Percentiles rank a stretch among this genome's conserved stretches.
Conservation (phyloP, 1,284 basidiomycete species). For the Cutaneotrichosporon cyanovorans region DNA sequence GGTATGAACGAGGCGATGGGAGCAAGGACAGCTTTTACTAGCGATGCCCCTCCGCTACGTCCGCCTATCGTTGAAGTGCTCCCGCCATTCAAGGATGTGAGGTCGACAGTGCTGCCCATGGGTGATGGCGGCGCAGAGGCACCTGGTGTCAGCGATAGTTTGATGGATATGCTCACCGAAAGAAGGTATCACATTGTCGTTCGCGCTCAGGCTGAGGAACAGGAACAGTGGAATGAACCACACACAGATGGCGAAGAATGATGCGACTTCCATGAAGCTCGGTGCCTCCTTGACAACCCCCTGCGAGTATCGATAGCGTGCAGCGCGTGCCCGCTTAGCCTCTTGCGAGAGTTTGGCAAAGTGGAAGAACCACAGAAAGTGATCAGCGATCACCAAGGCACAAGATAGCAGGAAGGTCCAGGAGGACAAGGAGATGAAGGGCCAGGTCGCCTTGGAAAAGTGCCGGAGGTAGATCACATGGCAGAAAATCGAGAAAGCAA, state of each 20-base stretch:
- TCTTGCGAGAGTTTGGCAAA: constrained; percentile 63
- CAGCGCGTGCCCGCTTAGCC: constrained; percentile 39
- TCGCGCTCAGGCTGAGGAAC: constrained; percentile 86
- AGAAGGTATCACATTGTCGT: constrained; percentile 80
- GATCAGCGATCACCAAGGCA: constrained; percentile 70
- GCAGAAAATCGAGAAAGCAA: constrained; percentile 68
- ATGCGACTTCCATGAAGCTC: constrained; percentile 15
- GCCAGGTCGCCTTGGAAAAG: constrained; percentile 72
- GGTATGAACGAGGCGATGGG: constrained; percentile 41
- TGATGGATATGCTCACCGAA: constrained; percentile 36
- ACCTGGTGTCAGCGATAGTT: constrained; percentile 72
- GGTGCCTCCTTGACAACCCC: not conserved
- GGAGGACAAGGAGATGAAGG: constrained; percentile 79
- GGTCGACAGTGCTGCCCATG: constrained; percentile 23
- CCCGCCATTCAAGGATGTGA: constrained; percentile 17
- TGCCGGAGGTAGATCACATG: constrained; percentile 85
- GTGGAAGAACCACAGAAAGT: constrained; percentile 91
- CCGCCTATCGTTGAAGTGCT: not conserved
- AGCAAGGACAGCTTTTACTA: constrained; percentile 59
- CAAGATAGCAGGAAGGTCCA: constrained; percentile 74
- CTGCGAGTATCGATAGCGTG: constrained; percentile 48
- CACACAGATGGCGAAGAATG: constrained; percentile 53
- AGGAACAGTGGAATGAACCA: constrained; percentile 87
- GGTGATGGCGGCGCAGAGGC: constrained; percentile 26
- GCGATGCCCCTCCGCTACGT: constrained; percentile 48